Evolutionary conservation across 148 eudicot genomes (phyloP).

Genomic region (Polygonum maritimum): DNA sequence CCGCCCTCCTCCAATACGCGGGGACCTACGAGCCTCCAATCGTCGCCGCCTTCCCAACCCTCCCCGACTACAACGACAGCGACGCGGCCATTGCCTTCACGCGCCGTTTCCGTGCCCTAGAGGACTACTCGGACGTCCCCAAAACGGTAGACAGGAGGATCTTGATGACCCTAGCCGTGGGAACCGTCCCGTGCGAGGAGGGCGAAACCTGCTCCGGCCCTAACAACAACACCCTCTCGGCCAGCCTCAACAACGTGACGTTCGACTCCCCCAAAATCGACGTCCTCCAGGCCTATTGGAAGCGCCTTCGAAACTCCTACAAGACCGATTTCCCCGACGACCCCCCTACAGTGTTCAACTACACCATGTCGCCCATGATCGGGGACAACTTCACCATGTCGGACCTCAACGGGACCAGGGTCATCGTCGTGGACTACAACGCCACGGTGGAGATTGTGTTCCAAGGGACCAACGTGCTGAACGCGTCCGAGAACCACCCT

Average conservation of each 20-base stretch:
- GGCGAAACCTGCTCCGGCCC: constrained; percentile 18
- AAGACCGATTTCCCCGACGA: constrained; percentile 18
- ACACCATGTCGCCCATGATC: constrained; percentile 11
- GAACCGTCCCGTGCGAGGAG: constrained; percentile 11
- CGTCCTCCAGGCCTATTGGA: constrained; percentile 28
- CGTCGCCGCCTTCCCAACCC: constrained; percentile 13
- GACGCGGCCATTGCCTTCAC: constrained; percentile 16
- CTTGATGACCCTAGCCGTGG: constrained; percentile 14
- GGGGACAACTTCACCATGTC: not conserved
- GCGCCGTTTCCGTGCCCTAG: constrained; percentile 4
- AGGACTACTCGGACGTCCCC: constrained; percentile 19
- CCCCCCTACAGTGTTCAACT: constrained; percentile 19
- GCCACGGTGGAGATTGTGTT: constrained; percentile 29
- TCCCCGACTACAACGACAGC: constrained; percentile 21
- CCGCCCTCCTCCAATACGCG: constrained; percentile 20
- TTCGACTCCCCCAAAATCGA: constrained; percentile 17
- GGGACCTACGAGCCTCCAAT: constrained; percentile 9
- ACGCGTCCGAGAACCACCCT: constrained; percentile 27
- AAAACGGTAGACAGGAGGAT: constrained; percentile 1
- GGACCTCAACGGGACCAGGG: constrained; percentile 18
- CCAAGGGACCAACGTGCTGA: constrained; percentile 26
- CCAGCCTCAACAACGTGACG: constrained; percentile 27
- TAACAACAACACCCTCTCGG: constrained; percentile 3
- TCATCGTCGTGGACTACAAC: constrained; percentile 20
- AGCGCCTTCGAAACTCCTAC: constrained; percentile 15